These are phyloP conservation scores for Panus rudis DNA, from an alignment of 768 basidiomycete genomes.

Conservation along the genomic window DNA sequence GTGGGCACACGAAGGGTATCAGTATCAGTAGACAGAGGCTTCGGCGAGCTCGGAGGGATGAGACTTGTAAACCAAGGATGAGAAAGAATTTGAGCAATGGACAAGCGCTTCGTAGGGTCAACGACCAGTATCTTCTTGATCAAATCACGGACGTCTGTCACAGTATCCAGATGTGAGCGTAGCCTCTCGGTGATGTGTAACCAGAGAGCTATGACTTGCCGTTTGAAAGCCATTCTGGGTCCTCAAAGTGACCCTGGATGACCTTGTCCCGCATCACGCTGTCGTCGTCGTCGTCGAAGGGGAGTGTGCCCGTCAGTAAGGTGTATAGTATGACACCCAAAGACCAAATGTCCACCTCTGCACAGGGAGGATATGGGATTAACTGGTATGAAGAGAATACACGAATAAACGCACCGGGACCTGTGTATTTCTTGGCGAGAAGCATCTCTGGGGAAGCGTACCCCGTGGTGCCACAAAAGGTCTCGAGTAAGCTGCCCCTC, in stretches of 20 bases:
- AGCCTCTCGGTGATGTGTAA: background rate
- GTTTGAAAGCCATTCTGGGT: conserved; percentile 85
- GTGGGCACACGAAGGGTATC: background rate
- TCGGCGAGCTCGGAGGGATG: background rate
- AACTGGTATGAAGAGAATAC: too few relatives aligned
- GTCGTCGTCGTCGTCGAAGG: conserved; percentile 90
- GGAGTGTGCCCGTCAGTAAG: conserved; percentile 82
- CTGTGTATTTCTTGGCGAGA: conserved; percentile 79
- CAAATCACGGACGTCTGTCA: conserved; percentile 76
- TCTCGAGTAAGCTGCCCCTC: conserved; percentile 71
- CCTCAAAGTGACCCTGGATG: conserved; percentile 79
- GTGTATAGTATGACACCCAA: conserved; percentile 88
- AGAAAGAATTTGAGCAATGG: conserved; percentile 77
- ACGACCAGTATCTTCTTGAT: conserved; percentile 70
- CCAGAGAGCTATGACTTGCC: conserved; percentile 40
- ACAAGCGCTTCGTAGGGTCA: conserved; percentile 68
- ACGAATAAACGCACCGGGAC: conserved; percentile 57
- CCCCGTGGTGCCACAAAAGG: conserved; percentile 92
- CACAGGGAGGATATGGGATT: too few relatives aligned
- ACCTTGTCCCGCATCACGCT: conserved; percentile 77
- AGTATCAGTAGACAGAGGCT: background rate
- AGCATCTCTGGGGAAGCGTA: conserved; percentile 94
- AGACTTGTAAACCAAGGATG: conserved; percentile 72
- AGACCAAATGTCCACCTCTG: conserved; percentile 96
- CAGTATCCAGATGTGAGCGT: background rate